Evolutionary conservation across 2,329 filamentous ascomycete species (phyloP).

Genomic region (Trichoderma koningiopsis): DNA sequence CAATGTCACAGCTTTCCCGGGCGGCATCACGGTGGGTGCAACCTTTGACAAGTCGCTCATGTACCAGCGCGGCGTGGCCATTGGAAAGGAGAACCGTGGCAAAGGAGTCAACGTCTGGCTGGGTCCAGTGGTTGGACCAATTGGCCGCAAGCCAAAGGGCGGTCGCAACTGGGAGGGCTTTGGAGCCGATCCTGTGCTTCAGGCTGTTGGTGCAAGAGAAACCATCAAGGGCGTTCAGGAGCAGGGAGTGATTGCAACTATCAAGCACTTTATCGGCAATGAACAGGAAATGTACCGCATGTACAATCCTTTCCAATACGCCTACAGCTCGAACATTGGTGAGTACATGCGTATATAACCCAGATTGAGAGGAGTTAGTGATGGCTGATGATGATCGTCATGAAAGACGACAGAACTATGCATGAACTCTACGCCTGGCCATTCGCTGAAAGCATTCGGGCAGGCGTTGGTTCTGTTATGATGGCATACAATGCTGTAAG

Average conservation of each 20-base stretch:
- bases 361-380: neutral
- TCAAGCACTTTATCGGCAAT: conserved; percentile 59
- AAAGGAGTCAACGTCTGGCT: conserved; percentile 74
- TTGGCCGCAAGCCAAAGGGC: conserved; percentile 71
- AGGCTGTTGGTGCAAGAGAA: conserved; percentile 74
- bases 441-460: conserved; percentile 77
- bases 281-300: conserved; percentile 67
- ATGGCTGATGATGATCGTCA: neutral
- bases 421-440: conserved; percentile 86
- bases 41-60: conserved; percentile 75
- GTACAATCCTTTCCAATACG: conserved; percentile 54
- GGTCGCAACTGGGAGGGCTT: conserved; percentile 79
- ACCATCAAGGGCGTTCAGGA: conserved; percentile 73
- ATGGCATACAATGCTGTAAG: conserved; percentile 71
- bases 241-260: conserved; percentile 58
- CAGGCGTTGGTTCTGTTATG: conserved; percentile 85
- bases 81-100: conserved; percentile 71
- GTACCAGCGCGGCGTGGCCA: conserved; percentile 65
- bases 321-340: conserved; percentile 74
- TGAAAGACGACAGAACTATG: conserved; percentile 64
- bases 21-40: conserved; percentile 75
- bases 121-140: conserved; percentile 69
- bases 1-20: conserved; percentile 74
- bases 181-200: conserved; percentile 69
- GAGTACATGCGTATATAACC: conserved; percentile 36